Conservation (phyloP, 495 filamentous ascomycete genomes). For the Aspergillus coremiiformis region DNA sequence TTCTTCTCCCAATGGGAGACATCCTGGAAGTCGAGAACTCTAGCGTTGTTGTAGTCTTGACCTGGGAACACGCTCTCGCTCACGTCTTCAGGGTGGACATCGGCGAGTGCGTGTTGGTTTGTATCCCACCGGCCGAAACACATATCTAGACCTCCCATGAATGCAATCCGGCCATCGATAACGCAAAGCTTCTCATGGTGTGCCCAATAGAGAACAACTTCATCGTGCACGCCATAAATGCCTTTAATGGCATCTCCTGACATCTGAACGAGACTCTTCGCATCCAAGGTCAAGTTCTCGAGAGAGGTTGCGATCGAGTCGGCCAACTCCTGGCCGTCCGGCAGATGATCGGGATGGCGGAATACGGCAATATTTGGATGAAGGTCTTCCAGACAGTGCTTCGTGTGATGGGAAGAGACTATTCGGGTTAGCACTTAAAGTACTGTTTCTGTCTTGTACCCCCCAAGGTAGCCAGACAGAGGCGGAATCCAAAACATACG, state of each 20-base stretch:
- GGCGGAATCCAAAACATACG: conserved; percentile 47
- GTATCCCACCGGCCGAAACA: conserved; percentile 62
- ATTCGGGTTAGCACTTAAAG: conserved; percentile 1
- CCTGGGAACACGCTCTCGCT: conserved; percentile 74
- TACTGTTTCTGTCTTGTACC: not conserved
- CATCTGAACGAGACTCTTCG: conserved; percentile 48
- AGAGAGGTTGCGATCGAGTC: conserved; percentile 44
- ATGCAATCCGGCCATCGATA: conserved; percentile 70
- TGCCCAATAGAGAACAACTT: conserved; percentile 85
- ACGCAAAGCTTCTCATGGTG: conserved; percentile 93
- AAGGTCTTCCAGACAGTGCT: conserved; percentile 66
- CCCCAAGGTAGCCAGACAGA: not conserved
- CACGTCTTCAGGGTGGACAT: conserved; percentile 73
- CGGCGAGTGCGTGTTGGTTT: conserved; percentile 70
- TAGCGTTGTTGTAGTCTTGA: conserved; percentile 92
- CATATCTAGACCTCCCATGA: conserved; percentile 71
- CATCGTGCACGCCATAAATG: conserved; percentile 75
- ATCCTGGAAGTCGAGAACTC: conserved; percentile 80
- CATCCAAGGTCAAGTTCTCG: conserved; percentile 45
- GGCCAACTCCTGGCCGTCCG: conserved; percentile 54
- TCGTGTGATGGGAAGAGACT: conserved; percentile 83
- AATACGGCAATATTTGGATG: conserved; percentile 89
- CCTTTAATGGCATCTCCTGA: conserved; percentile 61
- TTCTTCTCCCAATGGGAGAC: conserved; percentile 81
- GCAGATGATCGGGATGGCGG: conserved; percentile 83